Percentiles rank a stretch among this genome's conserved stretches.
Evolutionary conservation across 805 yeast species (phyloP).

Genomic region (Saturnispora serradocipensis): DNA sequence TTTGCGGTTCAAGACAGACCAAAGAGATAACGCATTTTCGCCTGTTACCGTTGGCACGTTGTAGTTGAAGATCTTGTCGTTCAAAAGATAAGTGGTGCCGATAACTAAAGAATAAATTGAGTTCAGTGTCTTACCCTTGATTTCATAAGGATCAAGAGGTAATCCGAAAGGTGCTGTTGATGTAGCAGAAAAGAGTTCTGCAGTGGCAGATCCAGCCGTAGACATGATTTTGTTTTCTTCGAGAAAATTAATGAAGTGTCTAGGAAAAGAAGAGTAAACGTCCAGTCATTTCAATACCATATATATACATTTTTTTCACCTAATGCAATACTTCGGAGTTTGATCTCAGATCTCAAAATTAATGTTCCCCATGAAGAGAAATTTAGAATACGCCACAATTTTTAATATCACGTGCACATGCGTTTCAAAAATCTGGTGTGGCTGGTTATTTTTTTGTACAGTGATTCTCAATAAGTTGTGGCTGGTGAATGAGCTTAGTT

Average conservation of each 20-base stretch:
- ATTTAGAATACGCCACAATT: neutral
- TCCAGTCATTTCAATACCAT: neutral
- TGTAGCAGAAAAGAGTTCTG: constrained; percentile 30
- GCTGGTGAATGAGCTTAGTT: neutral
- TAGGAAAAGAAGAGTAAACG: neutral
- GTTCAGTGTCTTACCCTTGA: constrained; percentile 41
- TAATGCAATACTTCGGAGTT: constrained; percentile 3
- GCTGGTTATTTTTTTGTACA: neutral
- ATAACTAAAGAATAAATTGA: constrained; percentile 46
- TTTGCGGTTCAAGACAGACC: constrained; percentile 45
- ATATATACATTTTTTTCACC: neutral
- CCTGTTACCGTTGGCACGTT: constrained; percentile 15
- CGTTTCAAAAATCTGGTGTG: neutral
- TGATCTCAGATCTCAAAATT: neutral
- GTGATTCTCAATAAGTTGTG: neutral
- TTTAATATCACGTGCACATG: neutral
- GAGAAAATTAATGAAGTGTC: constrained; percentile 2
- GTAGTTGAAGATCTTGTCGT: constrained; percentile 56
- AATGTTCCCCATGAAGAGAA: neutral
- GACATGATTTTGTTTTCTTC: constrained; percentile 16
- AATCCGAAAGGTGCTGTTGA: constrained; percentile 50
- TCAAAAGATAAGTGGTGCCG: constrained; percentile 44
- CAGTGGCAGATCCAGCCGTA: constrained; percentile 8
- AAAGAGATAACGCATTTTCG: constrained; percentile 51
- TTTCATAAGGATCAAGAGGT: constrained; percentile 44